Evolutionary conservation across 2,329 filamentous ascomycete species (phyloP), one percentile per base, ranked within the genome.

Genomic region (Sporothrix pseudoabietina): DNA sequence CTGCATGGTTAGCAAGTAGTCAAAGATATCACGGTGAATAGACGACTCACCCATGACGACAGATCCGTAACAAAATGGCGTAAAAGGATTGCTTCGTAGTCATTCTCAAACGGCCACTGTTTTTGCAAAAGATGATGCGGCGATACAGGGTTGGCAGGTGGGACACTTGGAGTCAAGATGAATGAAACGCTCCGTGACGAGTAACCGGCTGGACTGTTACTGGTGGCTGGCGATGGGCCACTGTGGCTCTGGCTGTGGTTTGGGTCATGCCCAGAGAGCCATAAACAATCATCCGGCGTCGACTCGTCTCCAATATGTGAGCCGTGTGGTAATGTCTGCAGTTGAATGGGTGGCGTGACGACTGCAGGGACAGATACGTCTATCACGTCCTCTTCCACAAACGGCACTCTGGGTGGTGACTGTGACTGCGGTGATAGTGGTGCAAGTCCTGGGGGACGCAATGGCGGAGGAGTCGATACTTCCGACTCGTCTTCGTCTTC

Each of bases 31-130:
- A 3, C 5, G 9, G 4, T 22, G 6, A 4, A 26, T 16, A 32
- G 12, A 35, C 49, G 22, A 71, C 55, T 1, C 39, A 69, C 71
- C 71, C 61, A 73, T 1, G 55, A 57, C 14, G 71, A 59, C 19
- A 73, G 41, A 14, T 73, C 55, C 1, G 52, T 54, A 6, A 73
- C 54, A 49, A 73, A 73, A n/a, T 73, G 55, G 7, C 65, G 63
- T 2, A 73, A 35, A 16, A 73, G 39, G 3, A 22, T 35, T 5
- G 65, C 71, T 10, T 73, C 71, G 19, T 73, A n/a, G 4, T 57
- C 71, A 26, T 41, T 55, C 30, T 55, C 54, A 8, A 73, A 52
- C n/a, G 71, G 71, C 71, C 71, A 72, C 22, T 49, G 52, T 8
- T 54, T 26, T 9, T 39, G 32, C 32, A 71, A 39, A 3, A 70